These are phyloP conservation scores for Penicillium longicatenatum DNA, from an alignment of 495 filamentous ascomycete genomes.

Conservation along the genomic window DNA sequence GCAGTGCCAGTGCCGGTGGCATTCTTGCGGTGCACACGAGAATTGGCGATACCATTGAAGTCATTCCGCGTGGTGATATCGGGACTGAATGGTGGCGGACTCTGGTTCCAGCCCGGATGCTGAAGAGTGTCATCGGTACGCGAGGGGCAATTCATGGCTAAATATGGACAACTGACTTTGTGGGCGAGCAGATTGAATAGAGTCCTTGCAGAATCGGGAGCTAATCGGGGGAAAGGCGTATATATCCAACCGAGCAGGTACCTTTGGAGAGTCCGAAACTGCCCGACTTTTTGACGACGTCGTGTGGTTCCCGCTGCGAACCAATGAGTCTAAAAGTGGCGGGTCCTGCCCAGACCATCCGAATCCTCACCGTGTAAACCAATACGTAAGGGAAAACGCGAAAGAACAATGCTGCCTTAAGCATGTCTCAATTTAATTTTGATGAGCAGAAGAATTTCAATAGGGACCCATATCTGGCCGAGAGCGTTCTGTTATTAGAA, in stretches of 20 bases:
- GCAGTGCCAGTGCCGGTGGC: constrained; percentile 23
- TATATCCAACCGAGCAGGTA: constrained; percentile 5
- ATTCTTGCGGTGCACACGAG: constrained; percentile 40
- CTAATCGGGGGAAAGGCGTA: constrained; percentile 12
- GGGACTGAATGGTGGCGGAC: constrained; percentile 53
- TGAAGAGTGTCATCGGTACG: constrained; percentile 59
- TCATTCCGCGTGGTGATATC: constrained; percentile 64
- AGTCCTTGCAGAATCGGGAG: constrained; percentile 7
- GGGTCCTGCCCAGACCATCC: constrained; percentile 8
- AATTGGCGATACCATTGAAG: constrained; percentile 58
- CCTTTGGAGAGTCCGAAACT: constrained; percentile 26
- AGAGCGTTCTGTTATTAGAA: neutral
- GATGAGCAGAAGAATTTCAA: neutral
- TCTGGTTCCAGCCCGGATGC: constrained; percentile 62
- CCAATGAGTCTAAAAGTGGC: constrained; percentile 4
- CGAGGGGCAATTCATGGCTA: constrained; percentile 64
- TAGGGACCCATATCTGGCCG: neutral
- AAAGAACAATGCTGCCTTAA: neutral
- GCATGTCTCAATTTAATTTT: constrained; percentile 7
- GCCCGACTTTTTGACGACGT: constrained; percentile 21
- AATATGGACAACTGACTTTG: constrained; percentile 7
- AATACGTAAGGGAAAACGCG: constrained; percentile 10
- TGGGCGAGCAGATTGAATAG: constrained; percentile 1
- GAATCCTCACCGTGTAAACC: neutral
- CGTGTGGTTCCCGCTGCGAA: neutral